These are phyloP conservation scores for Gnaphalium uliginosum DNA, from an alignment of 129 eudicot genomes.

Conservation along the genomic window DNA sequence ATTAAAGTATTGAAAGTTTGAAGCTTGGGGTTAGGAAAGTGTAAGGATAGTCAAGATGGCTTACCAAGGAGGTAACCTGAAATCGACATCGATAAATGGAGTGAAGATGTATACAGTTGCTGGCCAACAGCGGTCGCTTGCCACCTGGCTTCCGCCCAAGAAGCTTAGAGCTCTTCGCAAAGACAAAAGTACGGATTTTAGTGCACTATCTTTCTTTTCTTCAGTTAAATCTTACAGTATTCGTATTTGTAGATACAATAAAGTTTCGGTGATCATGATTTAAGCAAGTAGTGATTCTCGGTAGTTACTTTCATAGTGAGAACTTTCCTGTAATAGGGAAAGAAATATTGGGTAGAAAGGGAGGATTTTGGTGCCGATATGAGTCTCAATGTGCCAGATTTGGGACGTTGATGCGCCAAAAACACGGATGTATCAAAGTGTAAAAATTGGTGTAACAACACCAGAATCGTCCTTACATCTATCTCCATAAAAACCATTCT, in stretches of 20 bases:
- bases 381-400: too few relatives aligned
- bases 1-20: not conserved
- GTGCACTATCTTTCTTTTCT: not conserved
- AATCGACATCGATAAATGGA: slow-evolving; percentile 88
- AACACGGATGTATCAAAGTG: not conserved
- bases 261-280: not conserved
- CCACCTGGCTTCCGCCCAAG: slow-evolving; percentile 87
- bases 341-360: not conserved
- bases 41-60: slow-evolving; percentile 50
- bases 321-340: not conserved
- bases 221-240: not conserved
- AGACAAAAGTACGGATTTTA: slow-evolving; percentile 55
- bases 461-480: not conserved
- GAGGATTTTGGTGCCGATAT: too few relatives aligned
- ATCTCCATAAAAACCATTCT: not conserved
- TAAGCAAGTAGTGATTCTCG: not conserved
- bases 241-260: not conserved
- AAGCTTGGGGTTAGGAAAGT: slow-evolving; percentile 1
- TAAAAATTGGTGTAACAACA: not conserved
- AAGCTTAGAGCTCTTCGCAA: slow-evolving; percentile 73
- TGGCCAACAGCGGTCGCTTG: slow-evolving; percentile 65
- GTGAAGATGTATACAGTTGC: slow-evolving; percentile 74
- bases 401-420: not conserved
- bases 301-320: not conserved
- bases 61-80: slow-evolving; percentile 69